Evolutionary conservation across 2,329 filamentous ascomycete genomes (phyloP), one percentile per base, ranked within the genome.

Genomic region (Tolypocladium tundrense): DNA sequence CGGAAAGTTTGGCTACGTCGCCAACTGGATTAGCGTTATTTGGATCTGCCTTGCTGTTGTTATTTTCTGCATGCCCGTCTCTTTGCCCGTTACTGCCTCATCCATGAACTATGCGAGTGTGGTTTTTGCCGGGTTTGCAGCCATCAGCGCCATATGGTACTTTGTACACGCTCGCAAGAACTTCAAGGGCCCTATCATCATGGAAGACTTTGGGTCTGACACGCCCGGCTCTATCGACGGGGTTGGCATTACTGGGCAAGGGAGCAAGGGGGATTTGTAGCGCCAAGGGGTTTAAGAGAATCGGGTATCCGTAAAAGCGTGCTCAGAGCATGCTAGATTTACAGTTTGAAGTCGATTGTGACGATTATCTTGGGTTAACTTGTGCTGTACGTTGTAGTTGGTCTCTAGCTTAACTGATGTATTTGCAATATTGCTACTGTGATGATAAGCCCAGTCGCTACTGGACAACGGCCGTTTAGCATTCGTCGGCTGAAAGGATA

Each of bases 21-120:
- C 91, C 69, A 92, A 92, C 68, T 70, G 82, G 39, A 71, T 85
- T 43, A 88, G 85, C 55, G 70, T 91, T 19, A 71, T 75, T 41
- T 92, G 88, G 88, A 90, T 91, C 58, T 70, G 76, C 39, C 76
- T 92, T 21, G 82, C 87, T 1, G 79, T 90, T 19, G 80, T 88
- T 57, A 74, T 92, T 50, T 92, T 91, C 75, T 91, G 87, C 68
- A 89, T 92, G 86, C 88, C 85, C 2, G 79, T 83, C 10, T 78
- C 80, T 3, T 68, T 87, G 16, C 80, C 83, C 0, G 83, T 87
- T 3, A 75, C 76, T 10, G 68, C 83, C 6, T 70, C 69, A 13
- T 76, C 72, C n/a, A 88, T 88, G 84, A 88, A 88, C 69, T 88
- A 87, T 67, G 84, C 85, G 3, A 82, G 79, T n/a, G 84, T 83